Percentiles rank a stretch among this genome's conserved stretches.
Evolutionary conservation across 345 rosid species (phyloP).

Genomic region (Psidium guajava): DNA sequence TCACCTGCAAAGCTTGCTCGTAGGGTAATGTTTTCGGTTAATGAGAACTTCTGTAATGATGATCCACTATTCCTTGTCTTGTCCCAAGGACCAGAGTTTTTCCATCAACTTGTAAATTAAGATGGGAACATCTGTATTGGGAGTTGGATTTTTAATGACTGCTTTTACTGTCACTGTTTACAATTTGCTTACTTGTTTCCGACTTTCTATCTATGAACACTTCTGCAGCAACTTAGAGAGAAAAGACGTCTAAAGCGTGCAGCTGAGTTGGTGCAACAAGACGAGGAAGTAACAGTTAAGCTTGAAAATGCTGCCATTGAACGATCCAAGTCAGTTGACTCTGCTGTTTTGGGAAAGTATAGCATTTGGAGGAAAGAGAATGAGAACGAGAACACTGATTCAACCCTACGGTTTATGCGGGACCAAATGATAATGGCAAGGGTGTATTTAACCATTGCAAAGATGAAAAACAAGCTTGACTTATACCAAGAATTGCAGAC

Average conservation of each 20-base stretch:
- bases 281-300: conserved; percentile 59
- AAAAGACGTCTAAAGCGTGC: conserved; percentile 74
- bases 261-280: conserved; percentile 55
- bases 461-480: conserved; percentile 59
- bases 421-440: conserved; percentile 97
- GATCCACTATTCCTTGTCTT: neutral
- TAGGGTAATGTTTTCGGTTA: conserved; percentile 41
- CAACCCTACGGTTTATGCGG: conserved; percentile 77
- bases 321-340: conserved; percentile 89
- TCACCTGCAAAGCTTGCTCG: conserved; percentile 61
- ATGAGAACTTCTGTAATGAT: neutral
- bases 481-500: conserved; percentile 65
- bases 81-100: neutral
- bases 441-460: conserved; percentile 75
- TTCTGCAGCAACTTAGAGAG: conserved; percentile 81
- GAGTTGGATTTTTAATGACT: neutral
- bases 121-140: neutral
- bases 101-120: neutral
- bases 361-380: conserved; percentile 91
- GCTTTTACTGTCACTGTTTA: neutral
- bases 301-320: conserved; percentile 95
- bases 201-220: neutral
- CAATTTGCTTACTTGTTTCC: neutral
- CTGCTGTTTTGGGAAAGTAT: conserved; percentile 84
- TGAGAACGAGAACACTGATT: conserved; percentile 83